Conservation (phyloP, 2,329 filamentous ascomycete genomes). For the Blastomyces parvus region DNA sequence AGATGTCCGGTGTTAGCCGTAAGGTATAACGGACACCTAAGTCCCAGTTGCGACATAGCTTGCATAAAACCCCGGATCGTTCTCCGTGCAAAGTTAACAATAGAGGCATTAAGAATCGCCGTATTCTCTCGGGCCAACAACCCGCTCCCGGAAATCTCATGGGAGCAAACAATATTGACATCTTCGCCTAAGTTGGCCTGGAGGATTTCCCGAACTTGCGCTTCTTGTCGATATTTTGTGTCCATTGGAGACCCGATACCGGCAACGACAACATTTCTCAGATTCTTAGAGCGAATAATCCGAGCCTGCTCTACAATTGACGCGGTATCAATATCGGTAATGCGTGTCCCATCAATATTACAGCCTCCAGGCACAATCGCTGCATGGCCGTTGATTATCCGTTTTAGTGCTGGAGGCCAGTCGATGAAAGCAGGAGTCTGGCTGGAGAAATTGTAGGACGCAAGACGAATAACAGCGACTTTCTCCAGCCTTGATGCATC, state of each 20-base stretch:
- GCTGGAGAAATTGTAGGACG: constrained; percentile 2
- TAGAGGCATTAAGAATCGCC: constrained; percentile 54
- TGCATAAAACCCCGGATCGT: constrained; percentile 49
- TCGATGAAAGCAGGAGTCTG: constrained; percentile 40
- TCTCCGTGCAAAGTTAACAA: constrained; percentile 47
- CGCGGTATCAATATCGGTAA: constrained; percentile 3
- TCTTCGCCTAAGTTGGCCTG: constrained; percentile 5
- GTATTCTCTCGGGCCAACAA: constrained; percentile 54
- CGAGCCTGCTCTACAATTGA: constrained; percentile 7
- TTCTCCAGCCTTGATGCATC: constrained; percentile 36
- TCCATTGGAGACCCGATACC: constrained; percentile 13
- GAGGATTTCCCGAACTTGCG: constrained; percentile 7
- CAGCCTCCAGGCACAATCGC: constrained; percentile 11
- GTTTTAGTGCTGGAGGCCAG: constrained; percentile 34
- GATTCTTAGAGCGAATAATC: constrained; percentile 4
- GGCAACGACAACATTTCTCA: constrained; percentile 10
- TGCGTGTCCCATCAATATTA: constrained; percentile 10
- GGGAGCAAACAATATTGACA: constrained; percentile 10
- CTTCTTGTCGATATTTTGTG: constrained; percentile 10
- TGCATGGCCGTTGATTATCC: constrained; percentile 9
- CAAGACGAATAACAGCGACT: constrained; percentile 40
- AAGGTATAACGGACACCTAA: constrained; percentile 49
- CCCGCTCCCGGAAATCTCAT: constrained; percentile 27
- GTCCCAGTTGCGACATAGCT: constrained; percentile 42
- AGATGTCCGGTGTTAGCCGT: constrained; percentile 58